Evolutionary conservation across 2,329 filamentous ascomycete species (phyloP).

Genomic region (Cladosporium sp.): DNA sequence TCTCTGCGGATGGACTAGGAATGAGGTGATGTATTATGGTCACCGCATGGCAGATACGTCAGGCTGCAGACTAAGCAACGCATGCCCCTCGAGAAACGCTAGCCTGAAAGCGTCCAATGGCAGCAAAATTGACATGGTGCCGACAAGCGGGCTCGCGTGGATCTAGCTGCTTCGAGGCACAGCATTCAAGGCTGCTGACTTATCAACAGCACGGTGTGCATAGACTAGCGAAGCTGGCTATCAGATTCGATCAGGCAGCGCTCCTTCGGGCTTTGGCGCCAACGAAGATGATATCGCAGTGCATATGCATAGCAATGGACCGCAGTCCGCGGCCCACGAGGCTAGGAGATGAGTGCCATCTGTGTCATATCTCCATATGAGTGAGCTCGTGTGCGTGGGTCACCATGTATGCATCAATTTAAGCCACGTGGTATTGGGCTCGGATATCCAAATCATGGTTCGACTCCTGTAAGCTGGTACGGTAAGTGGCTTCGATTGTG

Average conservation of each 20-base stretch:
- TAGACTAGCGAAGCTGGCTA: neutral
- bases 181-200: neutral
- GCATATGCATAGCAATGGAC: neutral
- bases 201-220: constrained; percentile 1
- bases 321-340: neutral
- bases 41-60: neutral
- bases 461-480: neutral
- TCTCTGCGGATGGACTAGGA: neutral
- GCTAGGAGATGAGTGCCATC: neutral
- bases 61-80: constrained; percentile 1
- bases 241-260: neutral
- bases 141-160: neutral
- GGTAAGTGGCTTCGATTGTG: neutral
- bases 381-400: neutral
- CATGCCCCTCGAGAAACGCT: neutral
- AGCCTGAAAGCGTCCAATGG: constrained; percentile 5
- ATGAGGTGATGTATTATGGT: constrained; percentile 4
- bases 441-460: neutral
- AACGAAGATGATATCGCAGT: neutral
- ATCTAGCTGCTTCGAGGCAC: neutral
- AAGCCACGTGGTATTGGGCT: neutral
- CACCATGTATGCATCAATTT: neutral
- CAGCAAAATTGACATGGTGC: constrained; percentile 2
- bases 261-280: neutral
- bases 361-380: neutral